Base-by-base conservation (phyloP, 2,329 filamentous ascomycete species). In the Parastagonospora avenae region DNA sequence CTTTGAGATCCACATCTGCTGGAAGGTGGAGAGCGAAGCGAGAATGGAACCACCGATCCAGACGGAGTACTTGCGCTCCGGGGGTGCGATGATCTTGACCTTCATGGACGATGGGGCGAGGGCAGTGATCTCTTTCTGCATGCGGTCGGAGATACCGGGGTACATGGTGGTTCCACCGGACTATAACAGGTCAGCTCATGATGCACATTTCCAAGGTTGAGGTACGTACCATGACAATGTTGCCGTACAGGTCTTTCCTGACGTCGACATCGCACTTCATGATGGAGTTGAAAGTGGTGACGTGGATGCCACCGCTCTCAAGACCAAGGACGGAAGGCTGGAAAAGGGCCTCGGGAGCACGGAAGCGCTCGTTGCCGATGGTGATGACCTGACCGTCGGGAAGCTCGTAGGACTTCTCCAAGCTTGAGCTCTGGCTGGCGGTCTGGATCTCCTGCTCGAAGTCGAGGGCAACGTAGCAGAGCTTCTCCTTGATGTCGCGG, bases 1-100 rank as follows among this genome's bases (percentile, higher is more conserved):
- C 92, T 99, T 99, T 74, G 94, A 99, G 88, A 99, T 97, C 94
- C 94, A 99, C 94, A 99, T 99, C 85, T 99, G 94, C 87, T 99
- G 94, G 93, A 99, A 99, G 81, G 94, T 99, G 71, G 94, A 99
- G 74, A 99, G 90, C 64, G 94, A 99, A 72, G 94, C 94, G 76
- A 99, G 84, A 83, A 99, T 99, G 80, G 94, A 99, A 87, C 94
- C 94, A 94, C 94, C 94, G 80, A 99, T 99, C 94, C 94, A 99
- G 86, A 99, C 94, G 63, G 94, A 97, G 91, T 99, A 99, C 88
- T 99, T 99, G 83, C 94, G 91, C 90, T 99, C 94, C 70, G 94
- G 94, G 72, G 94, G 94, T 83, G 94, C 94, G 79, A 99, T 97
- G 83, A 99, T 97, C 91, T 97, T 97, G 87, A 99, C 93, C 91